Base-by-base conservation (phyloP, 2,329 filamentous ascomycete genomes). In the Claviceps humidiphila region DNA sequence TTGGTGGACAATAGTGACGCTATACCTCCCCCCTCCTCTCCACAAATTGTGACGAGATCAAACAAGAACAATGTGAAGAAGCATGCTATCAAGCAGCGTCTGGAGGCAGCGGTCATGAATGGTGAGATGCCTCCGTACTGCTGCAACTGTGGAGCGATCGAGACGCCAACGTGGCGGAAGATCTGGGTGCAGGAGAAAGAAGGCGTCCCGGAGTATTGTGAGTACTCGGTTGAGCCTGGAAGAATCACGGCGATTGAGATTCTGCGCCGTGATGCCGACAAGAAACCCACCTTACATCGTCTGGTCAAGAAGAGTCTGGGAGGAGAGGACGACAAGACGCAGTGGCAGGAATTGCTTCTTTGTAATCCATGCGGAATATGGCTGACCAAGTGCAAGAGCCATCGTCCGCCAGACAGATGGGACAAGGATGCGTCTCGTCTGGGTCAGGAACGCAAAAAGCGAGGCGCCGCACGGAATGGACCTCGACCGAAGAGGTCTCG, bases 331-430 rank as follows among this genome's bases (percentile, higher is more conserved):
- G 82, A 87, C 64, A 84, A 82, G 64, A 75, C 77, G 42, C 62
- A 68, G 4, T 96, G 86, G 74, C 78, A 77, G 45, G 80, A 87
- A 59, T 77, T 87, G 52, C 76, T 87, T 30, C 77, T 97, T 40
- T 98, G 93, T 74, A 98, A 98, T 65, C 89, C 91, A 54, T 98
- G 93, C 65, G 93, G 93, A 17, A 82, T 98, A 43, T 98, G 89
- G 89, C 83, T 98, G 59, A 82, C 84, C 55, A 97, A 96, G 63
- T 89, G 85, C 67, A 89, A 87, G 62, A 77, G 73, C 24, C 93
- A 95, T 73, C 83, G 93, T 8, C 93, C 93, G 2, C 74, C 81
- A 51, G 82, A 91, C 55, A 82, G 84, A 58, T 98, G 91, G 91
- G 84, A 85, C 58, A 87, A 80, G 57, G 76, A 77, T 53, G 71